Base-by-base conservation (phyloP, 1,284 basidiomycete genomes). In the Cutaneotrichosporon mucoides region DNA sequence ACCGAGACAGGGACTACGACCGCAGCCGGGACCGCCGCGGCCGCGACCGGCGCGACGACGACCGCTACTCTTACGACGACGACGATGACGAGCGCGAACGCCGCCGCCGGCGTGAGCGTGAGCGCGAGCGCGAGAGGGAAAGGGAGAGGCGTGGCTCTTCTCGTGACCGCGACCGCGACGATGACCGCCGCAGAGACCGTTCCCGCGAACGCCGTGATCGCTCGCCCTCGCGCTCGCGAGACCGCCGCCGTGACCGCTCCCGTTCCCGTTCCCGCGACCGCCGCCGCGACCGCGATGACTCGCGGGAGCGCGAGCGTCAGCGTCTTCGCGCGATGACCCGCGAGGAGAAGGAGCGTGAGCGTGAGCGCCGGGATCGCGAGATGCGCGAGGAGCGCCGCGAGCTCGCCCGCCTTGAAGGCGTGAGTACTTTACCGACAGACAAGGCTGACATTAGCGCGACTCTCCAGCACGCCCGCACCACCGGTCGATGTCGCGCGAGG, bases 401-500 rank as follows among this genome's bases (percentile, higher is more conserved):
- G 67, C 57, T 62, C 53, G 63, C 72, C 35, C 64, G 68, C n/a
- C 55, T 40, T 48, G 64, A 61, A 12, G 47, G 57, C 40, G 64
- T 67, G 53, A 61, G 62, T 61, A 37, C 4, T 24, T 2, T 40
- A 5, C 11, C 35, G 7, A 9, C 8, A 37, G 37, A n/a, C 10
- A 41, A 5, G n/a, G 42, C 46, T 58, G 24, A 53, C 40, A 7
- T 10, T 49, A 57, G 60, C 56, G 51, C n/a, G 54, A 16, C 35
- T 47, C 37, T 12, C 24, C 36, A 66, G 63, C 6, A 66, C 73
- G 35, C 67, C 68, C 52, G 24, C 66, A 68, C 24, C 24, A 24
- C 16, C 65, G 87, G 37, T 90, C 89, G 8, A 88, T 89, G 6
- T 82, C 82, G 16, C 90, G 90, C 69, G 87, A 88, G 46, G 69